phyloP scores from a whole-genome alignment of 2,329 filamentous ascomycete species.

The Whalleya microplaca region DNA sequence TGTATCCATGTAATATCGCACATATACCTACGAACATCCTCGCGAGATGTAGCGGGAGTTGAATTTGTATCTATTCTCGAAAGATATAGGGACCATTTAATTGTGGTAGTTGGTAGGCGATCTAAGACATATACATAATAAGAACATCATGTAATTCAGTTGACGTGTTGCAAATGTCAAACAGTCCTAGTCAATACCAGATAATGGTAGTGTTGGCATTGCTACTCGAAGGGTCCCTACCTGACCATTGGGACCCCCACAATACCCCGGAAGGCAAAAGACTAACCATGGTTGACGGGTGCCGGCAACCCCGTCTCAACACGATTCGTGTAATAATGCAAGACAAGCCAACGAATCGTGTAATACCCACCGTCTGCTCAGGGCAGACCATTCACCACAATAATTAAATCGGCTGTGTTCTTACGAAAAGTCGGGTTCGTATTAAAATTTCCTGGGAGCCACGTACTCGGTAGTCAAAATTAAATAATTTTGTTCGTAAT shows the following conservation, averaged over 20 bases:
- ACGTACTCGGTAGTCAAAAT: too few relatives aligned
- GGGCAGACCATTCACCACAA: background rate
- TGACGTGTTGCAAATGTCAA: constrained; percentile 15
- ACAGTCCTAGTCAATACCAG: background rate
- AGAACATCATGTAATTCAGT: constrained; percentile 12
- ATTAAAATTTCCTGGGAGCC: too few relatives aligned
- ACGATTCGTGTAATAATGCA: background rate
- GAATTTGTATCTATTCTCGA: constrained; percentile 14
- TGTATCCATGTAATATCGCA: too few relatives aligned
- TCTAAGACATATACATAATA: constrained; percentile 12
- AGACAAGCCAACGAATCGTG: background rate
- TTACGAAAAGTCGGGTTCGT: too few relatives aligned
- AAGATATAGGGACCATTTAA: constrained; percentile 15
- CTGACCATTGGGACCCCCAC: background rate
- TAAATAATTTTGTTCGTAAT: too few relatives aligned
- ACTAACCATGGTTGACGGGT: background rate
- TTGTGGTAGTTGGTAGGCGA: constrained; percentile 12
- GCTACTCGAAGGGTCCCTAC: background rate
- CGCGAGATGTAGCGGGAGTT: constrained; percentile 10
- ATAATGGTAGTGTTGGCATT: background rate
- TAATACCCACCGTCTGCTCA: background rate
- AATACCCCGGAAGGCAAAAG: background rate
- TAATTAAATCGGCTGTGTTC: too few relatives aligned
- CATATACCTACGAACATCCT: too few relatives aligned
- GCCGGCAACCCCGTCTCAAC: background rate